A percentile compares a stretch with the other conserved stretches of the same genome.
Conservation (phyloP, 495 filamentous ascomycete species). For the Lichina pygmaea region DNA sequence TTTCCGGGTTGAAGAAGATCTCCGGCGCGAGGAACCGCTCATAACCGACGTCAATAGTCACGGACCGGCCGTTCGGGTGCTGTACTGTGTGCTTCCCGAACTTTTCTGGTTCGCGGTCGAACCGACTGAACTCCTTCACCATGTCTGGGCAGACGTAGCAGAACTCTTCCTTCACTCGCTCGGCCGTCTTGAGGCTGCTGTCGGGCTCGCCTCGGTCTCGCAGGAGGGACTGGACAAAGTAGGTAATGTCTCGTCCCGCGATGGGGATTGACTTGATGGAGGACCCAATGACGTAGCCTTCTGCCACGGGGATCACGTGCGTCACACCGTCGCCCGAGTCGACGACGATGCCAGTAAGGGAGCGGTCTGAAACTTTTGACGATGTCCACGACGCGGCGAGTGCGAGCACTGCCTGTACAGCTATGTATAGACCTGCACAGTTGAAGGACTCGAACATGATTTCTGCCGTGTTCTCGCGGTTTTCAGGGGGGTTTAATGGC, state of each 20-base stretch:
- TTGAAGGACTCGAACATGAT: slow-evolving; percentile 99
- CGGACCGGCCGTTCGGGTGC: slow-evolving; percentile 62
- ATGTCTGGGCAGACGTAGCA: slow-evolving; percentile 97
- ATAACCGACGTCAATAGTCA: slow-evolving; percentile 81
- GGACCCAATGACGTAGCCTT: slow-evolving; percentile 95
- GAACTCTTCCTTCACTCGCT: slow-evolving; percentile 92
- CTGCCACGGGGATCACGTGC: slow-evolving; percentile 93
- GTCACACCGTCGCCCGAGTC: slow-evolving; percentile 96
- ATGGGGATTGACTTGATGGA: slow-evolving; percentile 98
- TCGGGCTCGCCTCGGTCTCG: slow-evolving; percentile 92
- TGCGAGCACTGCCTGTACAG: slow-evolving; percentile 89
- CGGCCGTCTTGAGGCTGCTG: slow-evolving; percentile 87
- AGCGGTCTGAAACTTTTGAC: slow-evolving; percentile 86
- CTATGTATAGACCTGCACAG: slow-evolving; percentile 95
- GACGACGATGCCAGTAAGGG: slow-evolving; percentile 92
- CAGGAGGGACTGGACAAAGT: slow-evolving; percentile 87
- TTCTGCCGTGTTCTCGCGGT: slow-evolving; percentile 95
- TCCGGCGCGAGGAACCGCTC: slow-evolving; percentile 95
- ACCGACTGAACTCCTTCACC: slow-evolving; percentile 86
- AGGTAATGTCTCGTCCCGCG: slow-evolving; percentile 89
- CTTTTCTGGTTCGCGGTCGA: slow-evolving; percentile 71
- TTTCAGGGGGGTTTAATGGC: slow-evolving; percentile 94
- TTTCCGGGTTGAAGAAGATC: slow-evolving; percentile 99
- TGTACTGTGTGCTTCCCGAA: slow-evolving; percentile 73
- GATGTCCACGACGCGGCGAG: slow-evolving; percentile 96